Conservation (phyloP, 2,329 filamentous ascomycete species). For the Botryotinia narcissicola region DNA sequence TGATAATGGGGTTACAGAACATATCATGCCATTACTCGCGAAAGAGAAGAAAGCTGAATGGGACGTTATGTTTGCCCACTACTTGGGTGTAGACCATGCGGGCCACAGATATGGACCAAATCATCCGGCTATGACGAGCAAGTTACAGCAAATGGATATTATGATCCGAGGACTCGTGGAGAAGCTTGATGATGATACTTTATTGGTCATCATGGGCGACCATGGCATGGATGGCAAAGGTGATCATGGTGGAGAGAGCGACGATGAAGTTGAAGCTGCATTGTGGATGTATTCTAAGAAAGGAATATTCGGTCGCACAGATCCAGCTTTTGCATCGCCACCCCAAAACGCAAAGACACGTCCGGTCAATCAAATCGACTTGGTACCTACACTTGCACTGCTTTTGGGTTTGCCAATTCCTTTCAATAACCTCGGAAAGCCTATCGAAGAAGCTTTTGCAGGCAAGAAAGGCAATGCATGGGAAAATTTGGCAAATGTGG, state of each 20-base stretch:
- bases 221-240: constrained; percentile 98
- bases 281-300: constrained; percentile 98
- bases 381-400: constrained; percentile 87
- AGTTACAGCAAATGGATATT: constrained; percentile 85
- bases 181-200: constrained; percentile 75
- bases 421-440: constrained; percentile 90
- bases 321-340: constrained; percentile 55
- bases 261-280: constrained; percentile 91
- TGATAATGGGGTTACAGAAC: constrained; percentile 89
- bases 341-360: constrained; percentile 73
- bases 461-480: constrained; percentile 67
- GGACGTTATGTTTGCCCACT: constrained; percentile 95
- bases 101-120: constrained; percentile 94
- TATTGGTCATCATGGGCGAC: constrained; percentile 96
- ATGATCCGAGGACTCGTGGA: constrained; percentile 72
- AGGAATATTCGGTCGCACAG: constrained; percentile 76
- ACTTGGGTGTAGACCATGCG: constrained; percentile 93
- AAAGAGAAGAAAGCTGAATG: constrained; percentile 65
- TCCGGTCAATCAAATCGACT: constrained; percentile 81
- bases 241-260: constrained; percentile 96
- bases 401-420: constrained; percentile 89
- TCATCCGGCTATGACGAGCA: constrained; percentile 86
- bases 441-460: constrained; percentile 91
- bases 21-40: constrained; percentile 80
- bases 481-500: constrained; percentile 74